Conservation (phyloP, 352 stramenopile species). For the Peronospora belbahrii region DNA sequence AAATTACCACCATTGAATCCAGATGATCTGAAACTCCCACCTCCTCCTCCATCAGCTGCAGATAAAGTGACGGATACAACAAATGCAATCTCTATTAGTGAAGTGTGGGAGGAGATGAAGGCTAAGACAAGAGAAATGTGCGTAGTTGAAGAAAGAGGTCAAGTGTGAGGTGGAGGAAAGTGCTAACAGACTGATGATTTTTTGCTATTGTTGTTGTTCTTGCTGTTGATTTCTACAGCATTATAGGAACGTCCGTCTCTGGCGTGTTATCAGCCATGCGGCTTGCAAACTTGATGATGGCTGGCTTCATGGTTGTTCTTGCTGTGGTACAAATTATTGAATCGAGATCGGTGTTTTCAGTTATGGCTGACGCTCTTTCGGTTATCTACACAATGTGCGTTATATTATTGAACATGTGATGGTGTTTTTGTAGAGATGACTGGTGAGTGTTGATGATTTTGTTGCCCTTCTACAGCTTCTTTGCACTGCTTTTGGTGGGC, state of each 20-base stretch:
- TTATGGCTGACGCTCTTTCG: slow-evolving; percentile 67
- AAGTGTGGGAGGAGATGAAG: slow-evolving; percentile 84
- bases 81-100: slow-evolving; percentile 69
- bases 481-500: slow-evolving; percentile 72
- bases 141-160: slow-evolving; percentile 10
- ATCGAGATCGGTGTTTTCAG: slow-evolving; percentile 57
- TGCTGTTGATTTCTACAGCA: slow-evolving; percentile 31
- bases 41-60: slow-evolving; percentile 62
- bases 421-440: background rate
- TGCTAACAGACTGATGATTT: too few species aligned
- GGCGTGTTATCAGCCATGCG: slow-evolving; percentile 72
- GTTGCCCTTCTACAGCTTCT: slow-evolving; percentile 65
- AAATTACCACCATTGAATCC: slow-evolving; percentile 80
- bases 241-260: slow-evolving; percentile 75
- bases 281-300: slow-evolving; percentile 67
- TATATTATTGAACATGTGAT: background rate
- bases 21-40: slow-evolving; percentile 77
- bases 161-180: background rate
- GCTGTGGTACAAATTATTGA: slow-evolving; percentile 59
- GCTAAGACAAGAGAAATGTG: slow-evolving; percentile 72
- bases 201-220: background rate
- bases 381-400: slow-evolving; percentile 83
- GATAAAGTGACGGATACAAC: slow-evolving; percentile 55
- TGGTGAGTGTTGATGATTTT: background rate
- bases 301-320: slow-evolving; percentile 67